A percentile compares a stretch with the other conserved stretches of the same genome.
phyloP scores from a whole-genome alignment of 129 eudicot species.

The Tanacetum coccineum region DNA sequence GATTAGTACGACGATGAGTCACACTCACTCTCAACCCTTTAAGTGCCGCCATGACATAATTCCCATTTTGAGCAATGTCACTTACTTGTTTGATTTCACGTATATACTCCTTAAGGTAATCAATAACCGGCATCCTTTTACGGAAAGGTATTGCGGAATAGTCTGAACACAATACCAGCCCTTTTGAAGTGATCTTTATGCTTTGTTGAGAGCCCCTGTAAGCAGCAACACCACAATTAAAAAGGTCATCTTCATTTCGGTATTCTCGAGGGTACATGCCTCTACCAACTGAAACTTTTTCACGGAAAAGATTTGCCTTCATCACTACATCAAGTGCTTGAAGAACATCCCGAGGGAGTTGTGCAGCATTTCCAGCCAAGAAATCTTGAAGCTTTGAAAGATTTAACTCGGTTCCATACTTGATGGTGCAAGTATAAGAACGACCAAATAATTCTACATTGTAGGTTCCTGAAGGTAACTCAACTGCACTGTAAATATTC shows the following conservation, averaged over 20 bases:
- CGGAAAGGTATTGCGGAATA: constrained; percentile 55
- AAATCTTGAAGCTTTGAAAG: constrained; percentile 59
- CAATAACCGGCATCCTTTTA: constrained; percentile 60
- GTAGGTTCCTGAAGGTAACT: constrained; percentile 43
- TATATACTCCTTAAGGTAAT: constrained; percentile 51
- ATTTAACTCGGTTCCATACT: constrained; percentile 43
- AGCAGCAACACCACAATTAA: constrained; percentile 51
- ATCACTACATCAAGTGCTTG: constrained; percentile 62
- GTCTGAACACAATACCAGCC: constrained; percentile 54
- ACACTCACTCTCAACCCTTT: constrained; percentile 58
- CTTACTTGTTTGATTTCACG: constrained; percentile 25
- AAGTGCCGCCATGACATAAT: constrained; percentile 31
- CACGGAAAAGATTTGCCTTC: constrained; percentile 56
- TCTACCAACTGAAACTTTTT: constrained; percentile 46
- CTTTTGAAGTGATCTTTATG: constrained; percentile 55
- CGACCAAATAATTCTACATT: constrained; percentile 35
- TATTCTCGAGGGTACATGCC: constrained; percentile 38
- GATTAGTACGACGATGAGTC: constrained; percentile 65
- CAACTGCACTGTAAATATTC: constrained; percentile 48
- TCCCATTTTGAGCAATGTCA: constrained; percentile 22
- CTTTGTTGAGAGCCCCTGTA: constrained; percentile 65
- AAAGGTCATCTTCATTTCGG: constrained; percentile 38
- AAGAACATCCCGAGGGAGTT: constrained; percentile 57
- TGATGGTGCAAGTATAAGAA: constrained; percentile 39
- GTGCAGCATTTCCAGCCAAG: constrained; percentile 32